Percentiles rank a stretch among this genome's conserved stretches.
Evolutionary conservation across 805 yeast genomes (phyloP).

Genomic region (Suhomyces emberorum): DNA sequence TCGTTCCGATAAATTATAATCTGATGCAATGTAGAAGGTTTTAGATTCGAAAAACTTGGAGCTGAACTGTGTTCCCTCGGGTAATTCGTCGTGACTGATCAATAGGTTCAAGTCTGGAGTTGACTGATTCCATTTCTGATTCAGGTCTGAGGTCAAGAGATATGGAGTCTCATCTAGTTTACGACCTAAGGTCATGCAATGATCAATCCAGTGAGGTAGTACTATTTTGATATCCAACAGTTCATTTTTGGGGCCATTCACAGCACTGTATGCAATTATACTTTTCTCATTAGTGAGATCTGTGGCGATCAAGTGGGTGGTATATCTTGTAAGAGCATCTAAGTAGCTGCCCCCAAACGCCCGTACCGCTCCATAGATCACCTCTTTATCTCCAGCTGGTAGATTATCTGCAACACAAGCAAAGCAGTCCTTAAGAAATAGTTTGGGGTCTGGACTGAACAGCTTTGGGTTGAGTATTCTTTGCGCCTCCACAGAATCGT

Average conservation of each 20-base stretch:
- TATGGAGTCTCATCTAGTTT: constrained; percentile 54
- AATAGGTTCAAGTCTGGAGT: constrained; percentile 6
- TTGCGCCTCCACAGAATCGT: constrained; percentile 40
- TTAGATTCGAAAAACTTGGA: constrained; percentile 40
- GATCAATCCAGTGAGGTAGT: constrained; percentile 77
- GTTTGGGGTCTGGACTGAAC: constrained; percentile 70
- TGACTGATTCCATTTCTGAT: neutral
- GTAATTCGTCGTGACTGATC: constrained; percentile 9
- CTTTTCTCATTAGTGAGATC: constrained; percentile 55
- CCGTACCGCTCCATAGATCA: constrained; percentile 62
- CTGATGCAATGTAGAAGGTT: constrained; percentile 50
- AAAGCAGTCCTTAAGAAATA: constrained; percentile 58
- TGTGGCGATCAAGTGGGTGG: constrained; percentile 74
- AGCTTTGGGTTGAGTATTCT: constrained; percentile 50
- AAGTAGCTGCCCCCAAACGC: constrained; percentile 76
- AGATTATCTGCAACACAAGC: constrained; percentile 58
- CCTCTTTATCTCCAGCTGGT: constrained; percentile 58
- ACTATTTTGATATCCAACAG: constrained; percentile 54
- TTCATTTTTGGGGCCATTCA: constrained; percentile 11
- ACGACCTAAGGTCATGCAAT: constrained; percentile 53
- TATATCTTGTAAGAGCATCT: constrained; percentile 59
- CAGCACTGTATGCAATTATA: constrained; percentile 47
- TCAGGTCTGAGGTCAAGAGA: constrained; percentile 31
- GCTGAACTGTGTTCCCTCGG: constrained; percentile 10
- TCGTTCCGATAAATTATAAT: constrained; percentile 50